Evolutionary conservation across 2,329 filamentous ascomycete species (phyloP).

Genomic region (Penicillium italicum): DNA sequence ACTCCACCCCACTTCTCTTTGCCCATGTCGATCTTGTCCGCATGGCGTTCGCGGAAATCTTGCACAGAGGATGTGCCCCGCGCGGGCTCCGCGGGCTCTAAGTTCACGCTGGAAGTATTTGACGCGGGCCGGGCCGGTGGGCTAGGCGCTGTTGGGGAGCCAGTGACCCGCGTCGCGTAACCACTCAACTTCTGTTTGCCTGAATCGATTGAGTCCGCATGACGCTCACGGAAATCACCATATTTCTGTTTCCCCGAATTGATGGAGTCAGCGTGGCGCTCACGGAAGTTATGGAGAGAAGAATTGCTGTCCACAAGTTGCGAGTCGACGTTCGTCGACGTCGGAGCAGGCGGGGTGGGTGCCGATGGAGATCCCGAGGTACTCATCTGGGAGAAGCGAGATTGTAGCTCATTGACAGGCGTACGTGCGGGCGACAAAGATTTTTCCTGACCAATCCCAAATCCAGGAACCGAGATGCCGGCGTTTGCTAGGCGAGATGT

Average conservation of each 20-base stretch:
- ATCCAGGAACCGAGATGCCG: constrained; percentile 72
- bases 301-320: constrained; percentile 9
- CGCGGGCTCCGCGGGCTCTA: constrained; percentile 21
- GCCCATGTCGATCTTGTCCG: constrained; percentile 63
- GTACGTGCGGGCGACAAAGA: constrained; percentile 20
- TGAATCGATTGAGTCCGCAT: constrained; percentile 64
- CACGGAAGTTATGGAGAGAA: constrained; percentile 50
- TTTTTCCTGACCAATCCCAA: constrained; percentile 62
- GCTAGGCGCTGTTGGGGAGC: constrained; percentile 4
- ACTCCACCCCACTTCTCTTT: constrained; percentile 53
- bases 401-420: constrained; percentile 65
- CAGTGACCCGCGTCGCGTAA: constrained; percentile 9
- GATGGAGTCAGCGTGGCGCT: constrained; percentile 64
- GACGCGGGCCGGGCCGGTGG: constrained; percentile 3
- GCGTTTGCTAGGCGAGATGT: constrained; percentile 65
- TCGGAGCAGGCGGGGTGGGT: constrained; percentile 34
- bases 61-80: constrained; percentile 9
- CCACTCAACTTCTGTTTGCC: constrained; percentile 57
- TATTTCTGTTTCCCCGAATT: constrained; percentile 21
- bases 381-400: constrained; percentile 59
- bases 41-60: constrained; percentile 67
- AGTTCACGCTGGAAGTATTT: constrained; percentile 1
- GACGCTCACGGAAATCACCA: constrained; percentile 63
- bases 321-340: constrained; percentile 56
- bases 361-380: constrained; percentile 33